Evolutionary conservation across 805 yeast species (phyloP).

Genomic region (Teunomyces aglyptinius): DNA sequence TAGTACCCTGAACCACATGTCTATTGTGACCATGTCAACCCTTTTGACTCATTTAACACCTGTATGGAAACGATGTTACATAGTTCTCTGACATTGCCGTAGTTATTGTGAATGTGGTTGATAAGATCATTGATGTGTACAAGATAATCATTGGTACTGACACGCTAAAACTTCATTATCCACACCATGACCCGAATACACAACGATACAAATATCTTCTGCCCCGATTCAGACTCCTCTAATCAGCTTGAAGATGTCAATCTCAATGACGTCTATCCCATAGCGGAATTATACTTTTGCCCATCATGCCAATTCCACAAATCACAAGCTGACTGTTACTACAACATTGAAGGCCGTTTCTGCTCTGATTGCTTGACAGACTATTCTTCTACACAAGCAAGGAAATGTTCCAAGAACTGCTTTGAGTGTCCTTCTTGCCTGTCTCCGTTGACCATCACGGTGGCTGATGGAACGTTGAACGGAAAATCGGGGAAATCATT

Average conservation of each 20-base stretch:
- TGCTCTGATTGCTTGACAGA: slow-evolving; percentile 39
- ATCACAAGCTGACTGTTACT: slow-evolving; percentile 26
- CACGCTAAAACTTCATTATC: background rate
- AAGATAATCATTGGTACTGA: background rate
- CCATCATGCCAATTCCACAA: slow-evolving; percentile 34
- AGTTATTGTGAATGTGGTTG: background rate
- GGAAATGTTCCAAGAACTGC: slow-evolving; percentile 37
- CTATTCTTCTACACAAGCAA: slow-evolving; percentile 22
- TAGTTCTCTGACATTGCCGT: no score
- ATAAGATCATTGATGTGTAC: background rate
- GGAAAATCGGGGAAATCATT: slow-evolving; percentile 32
- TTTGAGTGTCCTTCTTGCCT: slow-evolving; percentile 38
- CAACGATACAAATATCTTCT: slow-evolving; percentile 20
- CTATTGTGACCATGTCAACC: background rate
- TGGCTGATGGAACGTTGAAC: slow-evolving; percentile 13
- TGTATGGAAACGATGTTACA: no score
- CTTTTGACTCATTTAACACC: no score
- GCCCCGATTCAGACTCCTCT: slow-evolving; percentile 12
- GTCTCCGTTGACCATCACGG: slow-evolving; percentile 23
- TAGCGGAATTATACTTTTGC: slow-evolving; percentile 33
- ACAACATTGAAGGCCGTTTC: slow-evolving; percentile 27
- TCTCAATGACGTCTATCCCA: slow-evolving; percentile 10
- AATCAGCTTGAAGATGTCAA: slow-evolving; percentile 8
- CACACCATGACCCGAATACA: slow-evolving; percentile 22
- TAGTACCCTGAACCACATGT: background rate